Base-by-base conservation (phyloP, 257 asterid genomes). In the Ligustrum vulgare region DNA sequence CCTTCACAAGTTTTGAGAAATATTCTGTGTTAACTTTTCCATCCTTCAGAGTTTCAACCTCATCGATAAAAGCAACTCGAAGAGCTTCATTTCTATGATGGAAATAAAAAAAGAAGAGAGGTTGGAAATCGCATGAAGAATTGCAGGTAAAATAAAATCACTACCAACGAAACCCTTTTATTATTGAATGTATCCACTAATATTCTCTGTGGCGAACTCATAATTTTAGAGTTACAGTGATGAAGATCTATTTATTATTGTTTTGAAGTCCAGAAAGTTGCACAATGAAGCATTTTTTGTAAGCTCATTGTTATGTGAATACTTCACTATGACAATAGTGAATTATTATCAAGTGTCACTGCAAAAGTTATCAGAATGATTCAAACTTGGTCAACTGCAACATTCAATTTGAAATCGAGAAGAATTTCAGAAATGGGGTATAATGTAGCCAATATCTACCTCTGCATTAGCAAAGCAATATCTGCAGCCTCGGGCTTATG, bases 401-500 rank as follows among this genome's bases (percentile, higher is more conserved):
- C 60, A 78, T 62, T 75, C 75, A 72, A 68, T 63, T 64, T 72
- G 49, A 79, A 33, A 81, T 28, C 68, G 69, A 69, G 56, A 9
- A 67, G 43, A 28, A 65, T 54, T 16, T 20, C n/a, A 3, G 10
- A 22, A 54, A 54, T 15, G 9, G 47, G 13, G n/a, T 25, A 54
- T 32, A 72, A 25, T 23, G 34, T 73, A 68, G 77, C 12, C 63
- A 5, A 73, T 12, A 70, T 70, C 20, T 25, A 60, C 99, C 97
- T 95, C 82, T 91, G 99, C 99, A 95, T 95, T 86, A 95, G 82
- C 74, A 91, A 76, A 70, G 99, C 98, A 83, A 95, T 88, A 88
- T 95, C 96, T 76, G 97, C 97, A 84, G 99, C 99, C 89, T 93
- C 94, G 47, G 99, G 98, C 80, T 92, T 95, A 70, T 88, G 96